phyloP scores from a whole-genome alignment of 129 eudicot genomes.

The Arctium minus region DNA sequence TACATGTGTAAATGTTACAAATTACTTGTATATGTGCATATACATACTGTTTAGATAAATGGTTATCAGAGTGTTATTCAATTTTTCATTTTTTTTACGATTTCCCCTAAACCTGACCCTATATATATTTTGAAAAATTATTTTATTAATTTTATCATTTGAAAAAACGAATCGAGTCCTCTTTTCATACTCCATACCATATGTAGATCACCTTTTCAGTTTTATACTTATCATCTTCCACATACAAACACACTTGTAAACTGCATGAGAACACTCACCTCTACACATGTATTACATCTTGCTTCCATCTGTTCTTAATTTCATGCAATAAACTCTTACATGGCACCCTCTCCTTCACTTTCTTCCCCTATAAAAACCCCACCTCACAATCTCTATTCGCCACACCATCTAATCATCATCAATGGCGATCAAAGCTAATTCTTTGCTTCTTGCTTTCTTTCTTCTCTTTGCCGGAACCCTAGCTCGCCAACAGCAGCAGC shows the following conservation, averaged over 20 bases:
- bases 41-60: too few relatives aligned
- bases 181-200: not conserved
- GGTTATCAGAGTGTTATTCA: too few relatives aligned
- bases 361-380: not conserved
- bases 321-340: not conserved
- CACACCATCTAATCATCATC: not conserved
- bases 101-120: too few relatives aligned
- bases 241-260: not conserved
- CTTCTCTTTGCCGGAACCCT: not conserved
- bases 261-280: not conserved
- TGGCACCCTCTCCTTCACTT: not conserved
- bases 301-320: not conserved
- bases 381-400: not conserved
- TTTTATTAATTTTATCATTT: too few relatives aligned
- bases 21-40: too few relatives aligned
- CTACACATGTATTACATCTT: not conserved
- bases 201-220: not conserved
- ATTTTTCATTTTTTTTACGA: too few relatives aligned
- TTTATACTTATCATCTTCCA: not conserved
- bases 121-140: too few relatives aligned
- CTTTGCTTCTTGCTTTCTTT: not conserved
- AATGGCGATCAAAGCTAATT: not conserved
- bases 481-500: slow-evolving; percentile 9
- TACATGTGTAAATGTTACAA: too few relatives aligned
- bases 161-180: not conserved